Evolutionary conservation across 2,329 filamentous ascomycete species (phyloP).

Genomic region (Fusarium begoniae): DNA sequence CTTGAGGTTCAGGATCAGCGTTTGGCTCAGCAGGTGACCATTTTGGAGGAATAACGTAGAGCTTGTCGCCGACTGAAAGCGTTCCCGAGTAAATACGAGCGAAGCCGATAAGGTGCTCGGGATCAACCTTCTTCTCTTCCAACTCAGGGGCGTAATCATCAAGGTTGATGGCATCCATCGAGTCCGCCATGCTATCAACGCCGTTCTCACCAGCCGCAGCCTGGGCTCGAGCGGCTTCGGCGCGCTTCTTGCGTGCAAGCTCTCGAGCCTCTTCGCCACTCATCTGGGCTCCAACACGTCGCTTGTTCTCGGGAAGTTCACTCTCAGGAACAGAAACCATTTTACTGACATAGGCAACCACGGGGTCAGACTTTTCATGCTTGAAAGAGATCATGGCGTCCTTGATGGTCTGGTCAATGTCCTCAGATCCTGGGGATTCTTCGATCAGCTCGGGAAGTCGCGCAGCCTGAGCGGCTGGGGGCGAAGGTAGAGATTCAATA

Average conservation of each 20-base stretch:
- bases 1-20: conserved; percentile 76
- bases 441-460: conserved; percentile 83
- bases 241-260: conserved; percentile 85
- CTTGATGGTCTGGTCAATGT: conserved; percentile 74
- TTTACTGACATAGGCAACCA: conserved; percentile 96
- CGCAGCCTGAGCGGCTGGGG: conserved; percentile 79
- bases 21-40: conserved; percentile 85
- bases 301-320: conserved; percentile 87
- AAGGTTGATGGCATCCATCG: conserved; percentile 69
- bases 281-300: conserved; percentile 70
- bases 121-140: conserved; percentile 70
- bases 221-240: conserved; percentile 84
- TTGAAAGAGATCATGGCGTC: conserved; percentile 87
- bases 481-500: conserved; percentile 90
- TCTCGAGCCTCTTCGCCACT: conserved; percentile 92
- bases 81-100: conserved; percentile 93
- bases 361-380: conserved; percentile 73
- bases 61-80: conserved; percentile 84
- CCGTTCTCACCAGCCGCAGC: conserved; percentile 62
- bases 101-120: conserved; percentile 93
- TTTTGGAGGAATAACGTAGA: conserved; percentile 93
- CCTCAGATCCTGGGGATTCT: conserved; percentile 77
- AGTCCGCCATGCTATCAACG: conserved; percentile 65
- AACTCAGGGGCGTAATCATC: conserved; percentile 59
- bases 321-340: conserved; percentile 96